phyloP scores from a whole-genome alignment of 148 eudicot genomes.

The Bassia scoparia region DNA sequence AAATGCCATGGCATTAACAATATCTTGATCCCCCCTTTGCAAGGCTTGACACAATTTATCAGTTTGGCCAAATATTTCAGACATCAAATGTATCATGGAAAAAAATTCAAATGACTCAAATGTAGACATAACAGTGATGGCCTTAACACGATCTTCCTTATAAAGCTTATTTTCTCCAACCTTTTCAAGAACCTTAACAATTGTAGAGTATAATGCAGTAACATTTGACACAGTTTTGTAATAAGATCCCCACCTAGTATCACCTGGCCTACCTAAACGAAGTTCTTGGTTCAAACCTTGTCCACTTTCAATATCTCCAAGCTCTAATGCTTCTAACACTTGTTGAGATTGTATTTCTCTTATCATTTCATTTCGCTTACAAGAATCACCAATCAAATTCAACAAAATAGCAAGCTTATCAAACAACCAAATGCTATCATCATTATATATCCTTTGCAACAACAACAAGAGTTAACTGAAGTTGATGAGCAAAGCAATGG shows the following conservation, averaged over 20 bases:
- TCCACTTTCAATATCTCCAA: not conserved
- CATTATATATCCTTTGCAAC: slow-evolving; percentile 8
- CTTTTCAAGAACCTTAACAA: not conserved
- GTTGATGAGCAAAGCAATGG: slow-evolving; percentile 11
- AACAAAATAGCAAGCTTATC: not conserved
- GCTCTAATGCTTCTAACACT: not conserved
- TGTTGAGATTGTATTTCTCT: no score
- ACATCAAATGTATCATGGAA: no score
- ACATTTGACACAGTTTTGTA: no score
- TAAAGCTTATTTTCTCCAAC: not conserved
- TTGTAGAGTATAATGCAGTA: not conserved
- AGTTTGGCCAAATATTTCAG: not conserved
- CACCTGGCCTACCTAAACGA: not conserved
- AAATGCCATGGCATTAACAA: not conserved
- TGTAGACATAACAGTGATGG: not conserved
- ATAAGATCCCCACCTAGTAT: not conserved
- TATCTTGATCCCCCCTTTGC: not conserved
- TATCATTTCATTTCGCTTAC: not conserved
- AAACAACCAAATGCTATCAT: slow-evolving; percentile 5
- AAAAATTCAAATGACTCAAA: not conserved
- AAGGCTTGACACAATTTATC: not conserved
- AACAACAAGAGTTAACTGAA: slow-evolving; percentile 1
- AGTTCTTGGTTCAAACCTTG: not conserved
- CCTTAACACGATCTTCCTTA: not conserved
- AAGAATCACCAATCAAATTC: not conserved